Evolutionary conservation across 2,329 filamentous ascomycete species (phyloP), one percentile per base, ranked within the genome.

Genomic region (Paecilomyces sp.): DNA sequence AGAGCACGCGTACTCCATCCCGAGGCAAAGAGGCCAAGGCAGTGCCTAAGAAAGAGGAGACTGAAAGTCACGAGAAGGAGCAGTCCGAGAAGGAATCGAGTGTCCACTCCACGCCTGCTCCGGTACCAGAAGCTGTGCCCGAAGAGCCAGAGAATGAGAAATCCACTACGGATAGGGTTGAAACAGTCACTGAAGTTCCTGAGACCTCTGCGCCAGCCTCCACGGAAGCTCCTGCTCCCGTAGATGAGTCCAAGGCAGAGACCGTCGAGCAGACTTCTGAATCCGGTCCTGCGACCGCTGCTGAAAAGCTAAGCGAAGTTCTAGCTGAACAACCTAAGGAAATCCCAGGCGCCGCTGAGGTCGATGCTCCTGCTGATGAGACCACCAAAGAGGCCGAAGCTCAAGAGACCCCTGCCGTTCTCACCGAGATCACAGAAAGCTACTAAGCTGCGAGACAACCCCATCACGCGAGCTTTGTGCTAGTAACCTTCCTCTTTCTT

Each of bases 21-120:
- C 28, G 53, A 3, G 68, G 64, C 13, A 31, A 53, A 2, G 68
- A 68, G 50, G 50, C 60, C 1, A 66, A 67, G 52, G 31, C 58
- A n/a, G 60, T 60, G 33, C 36, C 60, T 52, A 54, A 65, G 47
- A 63, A 63, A 18, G 59, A 58, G 18, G 63, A 67, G n/a, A 68
- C 61, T 47, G 51, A 57, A 57, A 15, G 63, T 54, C 51, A 59
- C 33, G 22, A 61, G 36, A 54, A 62, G 25, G 41, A 60, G 36
- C 57, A 64, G 54, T 34, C 47, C 15, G 50, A 56, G 12, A 53
- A 56, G n/a, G 41, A 22, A 18, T 15, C 41, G 41, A 47, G 9
- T 18, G 41, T 47, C n/a, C 41, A 47, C 41, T 47, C 41, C 4
- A 7, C n/a, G 15, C 41, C 41, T n/a, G 41, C 15, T n/a, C 18